Evolutionary conservation across 805 yeast species (phyloP), one percentile per base, ranked within the genome.

Genomic region (Hanseniaspora clermontiae): DNA sequence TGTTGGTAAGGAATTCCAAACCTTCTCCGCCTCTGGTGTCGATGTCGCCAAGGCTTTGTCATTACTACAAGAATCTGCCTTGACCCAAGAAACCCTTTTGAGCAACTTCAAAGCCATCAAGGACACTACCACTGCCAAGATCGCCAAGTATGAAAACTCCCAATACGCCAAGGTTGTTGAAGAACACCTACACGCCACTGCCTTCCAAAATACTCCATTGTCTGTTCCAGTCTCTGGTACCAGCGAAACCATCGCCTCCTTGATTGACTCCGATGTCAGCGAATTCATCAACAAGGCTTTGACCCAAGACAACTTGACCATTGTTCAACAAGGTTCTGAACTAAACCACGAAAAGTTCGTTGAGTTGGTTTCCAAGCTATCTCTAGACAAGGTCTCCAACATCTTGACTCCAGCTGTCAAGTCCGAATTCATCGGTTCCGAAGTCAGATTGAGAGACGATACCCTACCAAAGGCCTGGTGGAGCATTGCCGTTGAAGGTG

Each of bases 391-490:
- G 49, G 63, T 82, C 36, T 72, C 79, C 55, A 70, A 76, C 51
- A 87, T 85, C 61, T 68, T 77, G 57, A 74, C 72, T 53, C 74
- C 75, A 62, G 75, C 75, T 57, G 63, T 65, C 53, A 75, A 76
- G 62, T 79, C 86, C 59, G 68, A 80, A 57, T 86, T 85, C 79
- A 77, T 86, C 69, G 95, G 95, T 69, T 84, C 93, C 49, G 95
- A 86, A 69, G 83, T 84, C 62, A 82, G 90, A 79, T 74, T 84
- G 74, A 83, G 95, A 81, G 95, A 86, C 68, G 95, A 86, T 72
- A 86, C 88, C 64, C 69, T 83, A 66, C 87, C 91, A 68, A 78
- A 80, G 68, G 93, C 91, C 57, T 83, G 84, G 77, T 77, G 84
- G 64, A 72, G 89, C 56, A 76, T 86, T 65, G 88, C 89, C 58